Evolutionary conservation across 2,329 filamentous ascomycete species (phyloP).

Genomic region (Colletotrichum kahawae): DNA sequence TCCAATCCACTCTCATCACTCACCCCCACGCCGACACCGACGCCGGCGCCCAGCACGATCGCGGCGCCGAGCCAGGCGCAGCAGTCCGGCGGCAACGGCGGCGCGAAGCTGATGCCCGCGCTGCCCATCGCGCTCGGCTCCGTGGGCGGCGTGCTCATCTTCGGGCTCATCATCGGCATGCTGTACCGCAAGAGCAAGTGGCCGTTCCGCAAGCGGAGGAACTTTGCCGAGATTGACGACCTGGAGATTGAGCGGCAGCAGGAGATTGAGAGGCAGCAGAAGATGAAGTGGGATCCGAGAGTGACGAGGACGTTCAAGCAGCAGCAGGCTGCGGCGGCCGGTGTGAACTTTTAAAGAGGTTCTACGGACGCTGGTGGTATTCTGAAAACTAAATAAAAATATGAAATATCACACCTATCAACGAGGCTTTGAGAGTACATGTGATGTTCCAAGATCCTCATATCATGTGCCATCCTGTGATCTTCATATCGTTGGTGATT

Average conservation of each 20-base stretch:
- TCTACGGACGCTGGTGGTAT: neutral
- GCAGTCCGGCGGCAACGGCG: neutral
- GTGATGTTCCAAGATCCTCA: neutral
- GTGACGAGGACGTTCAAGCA: neutral
- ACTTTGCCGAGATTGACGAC: constrained; percentile 16
- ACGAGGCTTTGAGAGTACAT: rapidly evolving
- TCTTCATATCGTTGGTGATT: neutral
- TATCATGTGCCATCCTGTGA: neutral
- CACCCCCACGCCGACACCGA: neutral
- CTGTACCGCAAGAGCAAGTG: constrained; percentile 18
- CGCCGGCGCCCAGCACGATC: neutral
- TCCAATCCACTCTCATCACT: neutral
- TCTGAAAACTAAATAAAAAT: neutral
- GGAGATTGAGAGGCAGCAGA: constrained; percentile 13
- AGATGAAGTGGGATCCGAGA: constrained; percentile 22
- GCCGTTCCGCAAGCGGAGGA: constrained; percentile 4
- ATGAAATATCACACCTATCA: neutral
- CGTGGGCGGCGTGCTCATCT: constrained; percentile 18
- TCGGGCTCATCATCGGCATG: constrained; percentile 13
- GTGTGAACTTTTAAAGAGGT: constrained; percentile 3
- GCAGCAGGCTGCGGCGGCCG: neutral
- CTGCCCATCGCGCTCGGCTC: constrained; percentile 22
- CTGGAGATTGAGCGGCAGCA: constrained; percentile 16
- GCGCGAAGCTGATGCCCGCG: constrained; percentile 20
- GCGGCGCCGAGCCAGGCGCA: constrained; percentile 12